phyloP scores from a whole-genome alignment of 768 basidiomycete genomes.

The Fomitopsis serialis region DNA sequence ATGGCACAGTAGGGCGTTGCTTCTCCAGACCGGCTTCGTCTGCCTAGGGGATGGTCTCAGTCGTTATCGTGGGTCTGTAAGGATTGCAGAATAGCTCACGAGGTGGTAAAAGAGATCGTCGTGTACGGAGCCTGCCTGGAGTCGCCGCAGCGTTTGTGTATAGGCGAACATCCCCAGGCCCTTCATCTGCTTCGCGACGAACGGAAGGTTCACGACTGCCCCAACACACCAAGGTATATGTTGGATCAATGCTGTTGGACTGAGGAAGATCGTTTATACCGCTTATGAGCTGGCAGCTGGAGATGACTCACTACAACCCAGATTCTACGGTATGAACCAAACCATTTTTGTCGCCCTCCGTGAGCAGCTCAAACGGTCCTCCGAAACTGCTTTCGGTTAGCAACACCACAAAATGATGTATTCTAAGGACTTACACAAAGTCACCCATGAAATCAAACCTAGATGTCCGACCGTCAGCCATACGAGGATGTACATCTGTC shows the following conservation, averaged over 20 bases:
- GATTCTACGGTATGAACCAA: slow-evolving; percentile 2
- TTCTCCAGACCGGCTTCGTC: too few species aligned
- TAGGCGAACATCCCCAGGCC: slow-evolving; percentile 13
- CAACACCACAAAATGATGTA: too few species aligned
- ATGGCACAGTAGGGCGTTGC: too few species aligned
- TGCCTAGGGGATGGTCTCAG: too few species aligned
- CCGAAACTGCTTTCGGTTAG: slow-evolving; percentile 28
- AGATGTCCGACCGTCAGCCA: slow-evolving; percentile 15
- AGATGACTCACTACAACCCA: slow-evolving; percentile 3
- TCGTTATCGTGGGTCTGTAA: too few species aligned
- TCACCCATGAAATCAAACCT: slow-evolving; percentile 43
- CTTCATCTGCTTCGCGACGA: slow-evolving; percentile 13
- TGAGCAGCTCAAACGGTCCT: slow-evolving; percentile 33
- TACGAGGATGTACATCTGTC: slow-evolving; percentile 12
- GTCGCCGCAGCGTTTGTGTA: slow-evolving; percentile 11
- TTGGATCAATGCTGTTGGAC: background rate
- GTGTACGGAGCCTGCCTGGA: slow-evolving; percentile 11
- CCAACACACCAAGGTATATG: slow-evolving; percentile 19
- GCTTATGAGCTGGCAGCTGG: background rate
- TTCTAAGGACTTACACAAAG: background rate
- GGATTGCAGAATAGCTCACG: slow-evolving; percentile 22
- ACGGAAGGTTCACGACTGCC: slow-evolving; percentile 18
- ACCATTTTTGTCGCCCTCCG: slow-evolving; percentile 22
- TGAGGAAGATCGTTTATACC: too few species aligned
- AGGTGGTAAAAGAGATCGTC: slow-evolving; percentile 40